Evolutionary conservation across 1,284 basidiomycete genomes (phyloP).

Genomic region (Xanthoconium separans): DNA sequence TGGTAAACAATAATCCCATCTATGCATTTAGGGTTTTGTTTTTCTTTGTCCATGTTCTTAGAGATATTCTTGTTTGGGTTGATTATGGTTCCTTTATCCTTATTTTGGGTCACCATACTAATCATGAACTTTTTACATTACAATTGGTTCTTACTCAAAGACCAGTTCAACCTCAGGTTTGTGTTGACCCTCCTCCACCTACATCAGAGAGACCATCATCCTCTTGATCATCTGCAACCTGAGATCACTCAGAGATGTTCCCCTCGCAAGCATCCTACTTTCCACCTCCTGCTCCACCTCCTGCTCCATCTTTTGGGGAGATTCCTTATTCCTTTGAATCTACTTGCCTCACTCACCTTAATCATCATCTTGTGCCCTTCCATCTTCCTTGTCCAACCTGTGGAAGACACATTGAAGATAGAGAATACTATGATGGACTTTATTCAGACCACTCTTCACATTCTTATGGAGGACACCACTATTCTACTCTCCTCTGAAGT

Average conservation of each 20-base stretch:
- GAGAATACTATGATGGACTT: background rate
- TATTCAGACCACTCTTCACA: too few species aligned
- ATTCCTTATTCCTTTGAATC: background rate
- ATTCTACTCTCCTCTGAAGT: too few species aligned
- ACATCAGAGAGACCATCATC: background rate
- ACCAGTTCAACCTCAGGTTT: background rate
- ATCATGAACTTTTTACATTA: background rate
- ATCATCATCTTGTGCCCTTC: background rate
- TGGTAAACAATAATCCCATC: background rate
- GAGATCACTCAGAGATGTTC: background rate
- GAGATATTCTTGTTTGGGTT: background rate
- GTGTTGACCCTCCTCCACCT: background rate
- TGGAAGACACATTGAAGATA: background rate
- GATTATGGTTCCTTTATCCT: background rate
- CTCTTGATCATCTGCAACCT: background rate
- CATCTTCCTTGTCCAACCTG: background rate
- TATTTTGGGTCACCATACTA: background rate
- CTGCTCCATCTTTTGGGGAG: too few species aligned
- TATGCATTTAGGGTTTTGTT: fast-evolving
- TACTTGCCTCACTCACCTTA: fast-evolving
- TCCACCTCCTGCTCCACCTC: background rate
- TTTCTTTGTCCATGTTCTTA: background rate
- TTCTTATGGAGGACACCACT: too few species aligned
- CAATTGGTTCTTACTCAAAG: background rate
- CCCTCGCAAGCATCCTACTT: background rate